A percentile compares a stretch with the other conserved stretches of the same genome.
These are phyloP conservation scores for Penicillium bovifimosum DNA, from an alignment of 495 filamentous ascomycete genomes.

Conservation along the genomic window DNA sequence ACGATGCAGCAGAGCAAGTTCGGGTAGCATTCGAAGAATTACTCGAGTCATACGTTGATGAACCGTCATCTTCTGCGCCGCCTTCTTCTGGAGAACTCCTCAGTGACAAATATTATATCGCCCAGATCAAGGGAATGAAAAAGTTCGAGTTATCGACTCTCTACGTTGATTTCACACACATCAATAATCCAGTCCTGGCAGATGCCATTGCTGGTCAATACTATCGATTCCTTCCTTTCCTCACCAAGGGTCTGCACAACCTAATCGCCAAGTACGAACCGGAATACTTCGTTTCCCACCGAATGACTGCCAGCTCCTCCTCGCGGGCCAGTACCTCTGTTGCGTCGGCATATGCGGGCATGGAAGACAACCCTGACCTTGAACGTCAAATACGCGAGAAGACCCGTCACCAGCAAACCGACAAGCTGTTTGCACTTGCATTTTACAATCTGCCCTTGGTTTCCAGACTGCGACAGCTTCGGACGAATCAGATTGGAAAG, in stretches of 20 bases:
- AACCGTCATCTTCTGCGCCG: conserved; percentile 64
- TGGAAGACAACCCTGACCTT: conserved; percentile 50
- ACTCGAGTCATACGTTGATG: conserved; percentile 79
- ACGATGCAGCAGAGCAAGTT: conserved; percentile 78
- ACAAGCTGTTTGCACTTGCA: conserved; percentile 90
- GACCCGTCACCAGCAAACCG: conserved; percentile 90
- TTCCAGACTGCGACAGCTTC: conserved; percentile 79
- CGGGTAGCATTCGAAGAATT: conserved; percentile 83
- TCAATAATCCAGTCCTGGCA: conserved; percentile 72
- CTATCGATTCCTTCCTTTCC: conserved; percentile 91
- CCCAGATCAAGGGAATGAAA: conserved; percentile 85
- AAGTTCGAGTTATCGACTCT: conserved; percentile 87
- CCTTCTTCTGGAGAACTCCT: conserved; percentile 68
- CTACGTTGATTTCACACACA: conserved; percentile 92
- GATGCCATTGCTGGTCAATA: conserved; percentile 82
- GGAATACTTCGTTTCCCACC: conserved; percentile 85
- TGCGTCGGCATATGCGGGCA: conserved; percentile 58
- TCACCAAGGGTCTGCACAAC: conserved; percentile 84
- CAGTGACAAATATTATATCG: conserved; percentile 93
- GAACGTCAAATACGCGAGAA: conserved; percentile 42
- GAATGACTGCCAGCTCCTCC: conserved; percentile 61
- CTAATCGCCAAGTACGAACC: conserved; percentile 92
- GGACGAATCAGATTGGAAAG: conserved; percentile 86
- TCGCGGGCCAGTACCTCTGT: conserved; percentile 62
- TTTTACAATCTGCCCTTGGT: conserved; percentile 98